Percentiles rank a stretch among this genome's conserved stretches.
Conservation (phyloP, 768 basidiomycete genomes). For the Tylopilus cervinicoccineus region DNA sequence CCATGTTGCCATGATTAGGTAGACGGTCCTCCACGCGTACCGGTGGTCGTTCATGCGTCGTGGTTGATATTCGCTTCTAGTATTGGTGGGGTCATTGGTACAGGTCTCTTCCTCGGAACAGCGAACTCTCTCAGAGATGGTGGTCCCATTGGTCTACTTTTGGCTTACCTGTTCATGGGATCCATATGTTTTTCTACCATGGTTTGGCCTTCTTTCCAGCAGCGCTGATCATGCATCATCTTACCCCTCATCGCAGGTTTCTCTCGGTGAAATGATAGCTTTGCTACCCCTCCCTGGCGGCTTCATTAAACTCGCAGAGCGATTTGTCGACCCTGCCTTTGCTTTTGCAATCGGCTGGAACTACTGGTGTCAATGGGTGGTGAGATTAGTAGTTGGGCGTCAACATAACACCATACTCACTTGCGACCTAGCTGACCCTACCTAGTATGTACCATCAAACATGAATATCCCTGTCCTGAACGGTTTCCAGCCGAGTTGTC, state of each 20-base stretch:
- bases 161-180: background rate
- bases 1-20: constrained; percentile 5
- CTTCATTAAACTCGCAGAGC: background rate
- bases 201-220: background rate
- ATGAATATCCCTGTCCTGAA: background rate
- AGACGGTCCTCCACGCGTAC: background rate
- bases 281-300: constrained; percentile 1
- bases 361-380: constrained; percentile 2
- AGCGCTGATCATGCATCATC: background rate
- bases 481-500: background rate
- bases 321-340: constrained; percentile 3
- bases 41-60: too few species aligned
- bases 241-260: background rate
- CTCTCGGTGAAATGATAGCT: constrained; percentile 3
- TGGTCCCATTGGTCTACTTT: constrained; percentile 1
- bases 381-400: background rate
- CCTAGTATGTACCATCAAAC: background rate
- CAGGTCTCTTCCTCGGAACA: constrained; percentile 1
- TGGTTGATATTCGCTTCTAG: background rate
- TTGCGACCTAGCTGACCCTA: background rate
- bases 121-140: background rate
- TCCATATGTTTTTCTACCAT: constrained; percentile 1
- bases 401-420: background rate
- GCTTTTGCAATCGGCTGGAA: constrained; percentile 5
- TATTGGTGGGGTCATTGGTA: background rate